These are phyloP conservation scores for Trifolium fragiferum DNA, from an alignment of 306 rosid species.

Conservation along the genomic window DNA sequence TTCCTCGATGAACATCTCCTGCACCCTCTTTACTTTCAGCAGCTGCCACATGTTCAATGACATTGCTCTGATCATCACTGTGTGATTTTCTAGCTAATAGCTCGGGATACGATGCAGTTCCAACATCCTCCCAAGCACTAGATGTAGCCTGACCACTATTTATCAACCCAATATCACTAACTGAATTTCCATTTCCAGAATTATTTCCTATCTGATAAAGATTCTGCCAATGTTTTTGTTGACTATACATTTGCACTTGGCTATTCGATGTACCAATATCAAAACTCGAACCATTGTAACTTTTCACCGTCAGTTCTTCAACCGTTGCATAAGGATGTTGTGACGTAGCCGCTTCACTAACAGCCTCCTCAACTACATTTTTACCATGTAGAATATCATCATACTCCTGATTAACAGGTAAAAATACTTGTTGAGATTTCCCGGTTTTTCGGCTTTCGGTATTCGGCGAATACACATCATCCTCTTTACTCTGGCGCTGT, in stretches of 20 bases:
- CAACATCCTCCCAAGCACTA: constrained; percentile 55
- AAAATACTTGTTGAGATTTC: constrained; percentile 53
- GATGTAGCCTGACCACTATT: constrained; percentile 58
- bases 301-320: constrained; percentile 69
- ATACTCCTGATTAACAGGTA: constrained; percentile 47
- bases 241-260: constrained; percentile 51
- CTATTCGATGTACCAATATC: constrained; percentile 69
- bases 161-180: constrained; percentile 44
- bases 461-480: constrained; percentile 45
- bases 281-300: constrained; percentile 59
- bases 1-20: constrained; percentile 54
- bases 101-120: constrained; percentile 54
- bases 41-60: constrained; percentile 52
- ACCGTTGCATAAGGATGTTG: constrained; percentile 53
- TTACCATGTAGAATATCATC: constrained; percentile 51
- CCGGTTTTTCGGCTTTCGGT: constrained; percentile 46
- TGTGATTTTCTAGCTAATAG: constrained; percentile 55
- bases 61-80: constrained; percentile 57
- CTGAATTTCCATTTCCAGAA: constrained; percentile 65
- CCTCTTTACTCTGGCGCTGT: constrained; percentile 61
- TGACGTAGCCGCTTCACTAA: constrained; percentile 44
- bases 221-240: constrained; percentile 69
- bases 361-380: constrained; percentile 45
- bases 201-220: constrained; percentile 69
- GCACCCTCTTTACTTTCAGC: constrained; percentile 55